Base-by-base conservation (phyloP, 2,329 filamentous ascomycete species). In the Neurospora sp. region DNA sequence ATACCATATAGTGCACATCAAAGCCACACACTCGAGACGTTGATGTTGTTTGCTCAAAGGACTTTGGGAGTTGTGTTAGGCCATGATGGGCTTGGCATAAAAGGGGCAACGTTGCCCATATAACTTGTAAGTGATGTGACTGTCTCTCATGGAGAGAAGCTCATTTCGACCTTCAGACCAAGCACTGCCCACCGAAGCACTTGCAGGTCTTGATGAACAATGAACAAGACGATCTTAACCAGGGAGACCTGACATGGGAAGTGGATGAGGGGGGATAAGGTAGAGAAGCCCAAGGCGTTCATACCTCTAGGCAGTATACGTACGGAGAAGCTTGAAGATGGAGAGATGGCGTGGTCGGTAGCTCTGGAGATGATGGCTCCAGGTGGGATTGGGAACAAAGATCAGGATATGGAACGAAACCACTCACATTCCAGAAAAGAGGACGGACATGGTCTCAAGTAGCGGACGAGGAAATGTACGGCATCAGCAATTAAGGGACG, bases 381-480 rank as follows among this genome's bases (percentile, higher is more conserved):
- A 33, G 28, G 52, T 62, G 8, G 15, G 15, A n/a, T 62, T 36
- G 71, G 67, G 41, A 46, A 66, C 10, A 67, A n/a, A 69, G 39
- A 52, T 37, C 38, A 66, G 66, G 11, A 65, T 33, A 66, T n/a
- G n/a, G 68, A 33, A 33, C 28, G 28, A 12, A 66, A 71, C 67
- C 69, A 75, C 76, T 77, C 70, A 77, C 76, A 77, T 74, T 72
- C 76, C 76, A 43, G 76, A 77, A 72, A 77, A 76, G 19, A 77
- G 72, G 74, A 77, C 77, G 37, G 76, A 75, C 76, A 77, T 77
- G 66, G 68, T 72, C 52, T 62, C 28, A 62, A 62, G 28, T 36
- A 62, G 52, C 28, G 28, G 28, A 62, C 28, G 28, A 62, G 52
- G 28, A 62, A 15, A 62, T 62, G 52, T 62, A 62, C 52, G 52